Conservation (phyloP, 352 stramenopile genomes). For the Phytopythium sindhum region DNA sequence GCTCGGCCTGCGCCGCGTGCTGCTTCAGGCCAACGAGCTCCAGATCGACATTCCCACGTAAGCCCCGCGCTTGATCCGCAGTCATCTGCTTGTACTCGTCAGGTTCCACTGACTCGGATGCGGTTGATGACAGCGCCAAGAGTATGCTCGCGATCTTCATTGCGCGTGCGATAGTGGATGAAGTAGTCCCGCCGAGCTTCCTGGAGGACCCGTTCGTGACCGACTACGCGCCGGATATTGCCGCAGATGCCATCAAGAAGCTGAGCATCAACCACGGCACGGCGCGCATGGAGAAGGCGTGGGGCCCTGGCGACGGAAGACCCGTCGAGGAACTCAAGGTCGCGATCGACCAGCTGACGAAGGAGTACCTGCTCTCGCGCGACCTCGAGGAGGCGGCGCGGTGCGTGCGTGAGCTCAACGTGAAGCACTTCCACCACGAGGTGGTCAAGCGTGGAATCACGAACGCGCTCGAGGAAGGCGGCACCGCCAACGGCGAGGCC, state of each 20-base stretch:
- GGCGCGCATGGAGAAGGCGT: slow-evolving; percentile 95
- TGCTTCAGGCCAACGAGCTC: slow-evolving; percentile 96
- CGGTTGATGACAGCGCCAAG: slow-evolving; percentile 37
- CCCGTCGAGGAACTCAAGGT: slow-evolving; percentile 92
- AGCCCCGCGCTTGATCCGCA: slow-evolving; percentile 1
- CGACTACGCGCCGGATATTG: slow-evolving; percentile 92
- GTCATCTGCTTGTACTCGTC: not conserved
- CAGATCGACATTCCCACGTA: slow-evolving; percentile 93
- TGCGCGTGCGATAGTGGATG: slow-evolving; percentile 97
- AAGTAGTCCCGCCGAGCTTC: slow-evolving; percentile 97
- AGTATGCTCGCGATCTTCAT: slow-evolving; percentile 96
- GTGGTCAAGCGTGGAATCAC: slow-evolving; percentile 86
- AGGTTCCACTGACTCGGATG: not conserved
- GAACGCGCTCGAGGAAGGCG: slow-evolving; percentile 50
- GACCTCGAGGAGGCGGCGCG: slow-evolving; percentile 94
- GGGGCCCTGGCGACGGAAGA: slow-evolving; percentile 93
- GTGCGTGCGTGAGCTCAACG: slow-evolving; percentile 92
- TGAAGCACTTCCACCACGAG: slow-evolving; percentile 96
- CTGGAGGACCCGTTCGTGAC: slow-evolving; percentile 95
- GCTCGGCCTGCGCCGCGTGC: slow-evolving; percentile 95
- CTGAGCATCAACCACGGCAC: slow-evolving; percentile 96
- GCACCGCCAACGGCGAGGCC: slow-evolving; percentile 37
- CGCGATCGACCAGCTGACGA: slow-evolving; percentile 94
- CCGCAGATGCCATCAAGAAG: slow-evolving; percentile 94
- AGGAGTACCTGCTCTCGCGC: slow-evolving; percentile 94